Percentiles rank a stretch among this genome's conserved stretches.
Conservation (phyloP, 2,329 filamentous ascomycete genomes). For the Colletotrichum eremochloae region DNA sequence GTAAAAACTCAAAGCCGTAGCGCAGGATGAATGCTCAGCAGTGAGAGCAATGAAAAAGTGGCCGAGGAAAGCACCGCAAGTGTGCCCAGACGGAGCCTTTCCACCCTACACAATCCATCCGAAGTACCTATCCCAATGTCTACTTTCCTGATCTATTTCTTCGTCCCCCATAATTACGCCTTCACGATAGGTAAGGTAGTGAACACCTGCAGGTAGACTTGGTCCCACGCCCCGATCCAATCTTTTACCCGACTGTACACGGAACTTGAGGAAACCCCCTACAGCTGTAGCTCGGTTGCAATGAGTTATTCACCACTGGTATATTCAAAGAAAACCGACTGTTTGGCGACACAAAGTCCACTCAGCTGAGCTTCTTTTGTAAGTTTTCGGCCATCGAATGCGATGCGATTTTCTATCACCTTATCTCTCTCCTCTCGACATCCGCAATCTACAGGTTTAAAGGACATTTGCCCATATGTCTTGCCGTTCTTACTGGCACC, state of each 20-base stretch:
- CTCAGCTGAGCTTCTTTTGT: not conserved
- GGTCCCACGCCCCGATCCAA: not conserved
- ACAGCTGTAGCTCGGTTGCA: not conserved
- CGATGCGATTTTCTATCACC: not conserved
- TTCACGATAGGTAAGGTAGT: not conserved
- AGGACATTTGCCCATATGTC: not conserved
- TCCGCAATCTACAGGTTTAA: not conserved
- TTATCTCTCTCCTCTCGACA: not conserved
- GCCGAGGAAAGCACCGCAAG: conserved; percentile 39
- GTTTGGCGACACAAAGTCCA: not conserved
- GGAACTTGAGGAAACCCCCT: not conserved
- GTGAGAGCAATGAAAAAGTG: conserved; percentile 27
- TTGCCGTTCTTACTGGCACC: not conserved
- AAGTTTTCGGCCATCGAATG: not conserved
- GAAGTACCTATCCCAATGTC: not conserved
- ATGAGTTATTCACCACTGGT: not conserved
- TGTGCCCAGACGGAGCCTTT: conserved; percentile 24
- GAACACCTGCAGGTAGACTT: not conserved
- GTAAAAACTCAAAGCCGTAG: not conserved
- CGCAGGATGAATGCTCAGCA: not conserved
- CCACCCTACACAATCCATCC: conserved; percentile 21
- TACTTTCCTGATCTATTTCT: not conserved
- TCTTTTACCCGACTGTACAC: not conserved
- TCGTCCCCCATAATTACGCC: not conserved
- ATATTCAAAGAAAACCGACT: not conserved